Conservation (phyloP, 2,329 filamentous ascomycete genomes). For the Diaporthe citri region DNA sequence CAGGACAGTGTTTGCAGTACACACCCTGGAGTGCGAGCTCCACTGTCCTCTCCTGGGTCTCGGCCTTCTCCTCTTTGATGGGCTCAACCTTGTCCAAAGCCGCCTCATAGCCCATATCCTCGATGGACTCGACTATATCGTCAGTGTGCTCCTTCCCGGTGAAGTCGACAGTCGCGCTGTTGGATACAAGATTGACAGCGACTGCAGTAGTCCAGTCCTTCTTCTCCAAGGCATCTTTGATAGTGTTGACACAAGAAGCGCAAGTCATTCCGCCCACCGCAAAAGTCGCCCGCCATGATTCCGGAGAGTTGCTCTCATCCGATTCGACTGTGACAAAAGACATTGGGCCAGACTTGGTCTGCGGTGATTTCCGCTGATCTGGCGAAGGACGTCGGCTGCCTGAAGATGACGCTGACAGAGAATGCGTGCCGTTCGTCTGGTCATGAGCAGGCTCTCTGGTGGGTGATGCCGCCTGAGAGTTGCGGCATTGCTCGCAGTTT, state of each 20-base stretch:
- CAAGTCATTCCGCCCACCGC: slow-evolving; percentile 82
- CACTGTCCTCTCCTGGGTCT: slow-evolving; percentile 64
- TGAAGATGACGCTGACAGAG: background rate
- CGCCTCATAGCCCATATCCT: slow-evolving; percentile 76
- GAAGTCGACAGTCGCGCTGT: slow-evolving; percentile 74
- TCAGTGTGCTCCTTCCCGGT: slow-evolving; percentile 59
- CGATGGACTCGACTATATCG: slow-evolving; percentile 65
- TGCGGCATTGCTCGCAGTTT: slow-evolving; percentile 58
- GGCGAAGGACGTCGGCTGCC: background rate
- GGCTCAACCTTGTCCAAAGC: slow-evolving; percentile 64
- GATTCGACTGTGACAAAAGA: slow-evolving; percentile 53
- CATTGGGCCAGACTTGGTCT: slow-evolving; percentile 23
- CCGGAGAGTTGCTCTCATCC: slow-evolving; percentile 45
- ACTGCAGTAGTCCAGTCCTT: slow-evolving; percentile 69
- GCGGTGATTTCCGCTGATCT: background rate
- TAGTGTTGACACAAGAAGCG: slow-evolving; percentile 74
- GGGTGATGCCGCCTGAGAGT: slow-evolving; percentile 39
- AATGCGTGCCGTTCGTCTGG: background rate
- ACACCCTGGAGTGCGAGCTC: slow-evolving; percentile 78
- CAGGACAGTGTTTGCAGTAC: slow-evolving; percentile 80
- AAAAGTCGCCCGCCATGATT: slow-evolving; percentile 64
- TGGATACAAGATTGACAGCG: slow-evolving; percentile 74
- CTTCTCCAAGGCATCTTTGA: slow-evolving; percentile 71
- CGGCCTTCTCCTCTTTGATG: slow-evolving; percentile 48
- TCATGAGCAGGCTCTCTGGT: slow-evolving; percentile 17